Evolutionary conservation across 2,329 filamentous ascomycete genomes (phyloP).

Genomic region (Claviceps pusilla): DNA sequence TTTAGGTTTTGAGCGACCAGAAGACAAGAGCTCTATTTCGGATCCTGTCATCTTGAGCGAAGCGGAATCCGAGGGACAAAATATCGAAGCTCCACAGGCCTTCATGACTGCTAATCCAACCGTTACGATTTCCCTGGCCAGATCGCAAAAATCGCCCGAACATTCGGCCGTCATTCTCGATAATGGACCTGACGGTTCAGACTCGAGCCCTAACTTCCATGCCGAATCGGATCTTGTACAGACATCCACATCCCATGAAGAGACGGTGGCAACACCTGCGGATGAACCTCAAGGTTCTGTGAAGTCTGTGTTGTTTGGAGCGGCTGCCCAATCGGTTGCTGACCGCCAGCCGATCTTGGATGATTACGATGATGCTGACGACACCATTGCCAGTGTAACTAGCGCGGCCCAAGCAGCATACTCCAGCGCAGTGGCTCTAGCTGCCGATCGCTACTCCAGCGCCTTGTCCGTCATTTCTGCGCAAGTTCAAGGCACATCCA

Average conservation of each 20-base stretch:
- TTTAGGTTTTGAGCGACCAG: neutral
- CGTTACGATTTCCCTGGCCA: neutral
- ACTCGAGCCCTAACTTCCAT: neutral
- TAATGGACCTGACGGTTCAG: neutral
- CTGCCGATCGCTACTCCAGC: slow-evolving; percentile 52
- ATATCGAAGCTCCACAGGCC: neutral
- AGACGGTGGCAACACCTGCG: slow-evolving; percentile 3
- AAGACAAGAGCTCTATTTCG: neutral
- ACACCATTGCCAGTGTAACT: slow-evolving; percentile 22
- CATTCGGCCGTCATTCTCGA: neutral
- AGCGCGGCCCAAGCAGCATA: slow-evolving; percentile 43
- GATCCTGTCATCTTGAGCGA: neutral
- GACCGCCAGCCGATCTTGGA: slow-evolving; percentile 34
- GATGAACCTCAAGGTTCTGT: slow-evolving; percentile 12
- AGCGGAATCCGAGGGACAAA: neutral
- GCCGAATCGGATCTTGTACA: neutral
- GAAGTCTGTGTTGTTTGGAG: slow-evolving; percentile 31
- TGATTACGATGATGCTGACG: slow-evolving; percentile 23
- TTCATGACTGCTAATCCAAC: neutral
- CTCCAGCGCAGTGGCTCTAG: slow-evolving; percentile 47
- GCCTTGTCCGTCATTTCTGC: slow-evolving; percentile 53
- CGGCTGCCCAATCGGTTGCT: slow-evolving; percentile 34
- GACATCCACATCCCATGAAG: neutral
- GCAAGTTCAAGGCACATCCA: slow-evolving; percentile 52
- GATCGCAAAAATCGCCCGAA: neutral